Base-by-base conservation (phyloP, 2,329 filamentous ascomycete species). In the Venturia asperata region DNA sequence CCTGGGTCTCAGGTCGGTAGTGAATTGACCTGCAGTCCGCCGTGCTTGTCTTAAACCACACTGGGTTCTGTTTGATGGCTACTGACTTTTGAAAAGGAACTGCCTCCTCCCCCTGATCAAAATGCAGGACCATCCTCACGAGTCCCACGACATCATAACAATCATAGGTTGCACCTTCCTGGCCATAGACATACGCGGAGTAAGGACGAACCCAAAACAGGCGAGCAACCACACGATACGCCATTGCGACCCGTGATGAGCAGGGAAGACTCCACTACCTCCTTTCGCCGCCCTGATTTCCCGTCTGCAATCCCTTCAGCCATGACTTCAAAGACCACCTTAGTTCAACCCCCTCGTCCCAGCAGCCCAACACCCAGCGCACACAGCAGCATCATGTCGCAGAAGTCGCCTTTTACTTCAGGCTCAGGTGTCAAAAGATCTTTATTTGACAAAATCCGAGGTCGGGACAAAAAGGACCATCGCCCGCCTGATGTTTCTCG, bases 331-430 rank as follows among this genome's bases (percentile, higher is more conserved):
- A 76, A 77, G 17, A 77, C 77, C 7, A 79, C 75, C 27, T 75
- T 83, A 43, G 76, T n/a, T 6, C 45, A 55, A 5, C 24, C 21
- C 73, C 83, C 78, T 69, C 87, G 92, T 69, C 87, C 90, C 15
- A 85, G 89, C 67, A 96, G 92, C 75, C 91, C 92, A 34, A 90
- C 91, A 0, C 89, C 92, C 9, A 94, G 90, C 74, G 84, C 83
- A 70, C 91, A 88, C 72, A 82, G 79, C 27, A 78, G 79, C 76
- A 67, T 67, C 66, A 58, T 72, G 49, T 65, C 68, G 6, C 83
- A 86, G 71, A 81, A 81, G 21, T 63, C 64, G 52, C 63, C 63
- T 24, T 17, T 41, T 4, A 24, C 3, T 30, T 27, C n/a, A 39
- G 52, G 42, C 24, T 24, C 37, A 1, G 49, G 78, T 60, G 74